These are phyloP conservation scores for Populus deltoides DNA, from an alignment of 345 rosid species.

Conservation along the genomic window DNA sequence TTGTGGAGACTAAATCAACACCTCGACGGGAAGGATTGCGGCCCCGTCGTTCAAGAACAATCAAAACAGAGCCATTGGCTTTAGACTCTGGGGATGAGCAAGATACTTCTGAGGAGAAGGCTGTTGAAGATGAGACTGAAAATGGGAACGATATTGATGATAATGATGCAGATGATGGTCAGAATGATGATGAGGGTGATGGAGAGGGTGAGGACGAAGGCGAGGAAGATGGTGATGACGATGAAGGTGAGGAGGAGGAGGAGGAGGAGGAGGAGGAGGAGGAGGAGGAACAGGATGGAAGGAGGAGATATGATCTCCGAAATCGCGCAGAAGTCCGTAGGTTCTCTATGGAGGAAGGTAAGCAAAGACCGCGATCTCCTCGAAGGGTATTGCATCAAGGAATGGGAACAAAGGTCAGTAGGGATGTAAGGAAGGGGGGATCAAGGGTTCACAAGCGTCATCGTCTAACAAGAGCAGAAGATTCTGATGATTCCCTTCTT, in stretches of 20 bases:
- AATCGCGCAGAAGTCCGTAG: conserved; percentile 94
- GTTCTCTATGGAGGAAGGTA: conserved; percentile 66
- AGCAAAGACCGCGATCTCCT: conserved; percentile 86
- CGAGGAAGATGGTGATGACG: conserved; percentile 45
- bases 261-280: conserved; percentile 74
- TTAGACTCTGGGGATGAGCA: conserved; percentile 64
- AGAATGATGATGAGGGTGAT: conserved; percentile 33
- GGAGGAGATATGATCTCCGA: conserved; percentile 93
- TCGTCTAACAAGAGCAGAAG: conserved; percentile 74
- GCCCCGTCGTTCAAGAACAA: conserved; percentile 73
- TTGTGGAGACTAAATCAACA: conserved; percentile 43
- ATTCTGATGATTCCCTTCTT: conserved; percentile 99
- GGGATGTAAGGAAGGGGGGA: conserved; percentile 92
- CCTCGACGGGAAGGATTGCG: conserved; percentile 99
- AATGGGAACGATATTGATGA: conserved; percentile 78
- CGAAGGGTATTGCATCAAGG: conserved; percentile 96
- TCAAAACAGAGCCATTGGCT: conserved; percentile 47
- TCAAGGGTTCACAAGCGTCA: conserved; percentile 95
- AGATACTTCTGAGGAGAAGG: conserved; percentile 76
- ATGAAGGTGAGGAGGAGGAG: conserved; percentile 58
- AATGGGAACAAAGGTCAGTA: conserved; percentile 75
- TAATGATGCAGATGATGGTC: conserved; percentile 53
- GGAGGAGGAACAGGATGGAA: conserved; percentile 88
- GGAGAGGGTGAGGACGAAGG: conserved; percentile 41
- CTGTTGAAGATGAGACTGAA: conserved; percentile 73